Base-by-base conservation (phyloP, 768 basidiomycete genomes). In the Rubroboletus satanas region DNA sequence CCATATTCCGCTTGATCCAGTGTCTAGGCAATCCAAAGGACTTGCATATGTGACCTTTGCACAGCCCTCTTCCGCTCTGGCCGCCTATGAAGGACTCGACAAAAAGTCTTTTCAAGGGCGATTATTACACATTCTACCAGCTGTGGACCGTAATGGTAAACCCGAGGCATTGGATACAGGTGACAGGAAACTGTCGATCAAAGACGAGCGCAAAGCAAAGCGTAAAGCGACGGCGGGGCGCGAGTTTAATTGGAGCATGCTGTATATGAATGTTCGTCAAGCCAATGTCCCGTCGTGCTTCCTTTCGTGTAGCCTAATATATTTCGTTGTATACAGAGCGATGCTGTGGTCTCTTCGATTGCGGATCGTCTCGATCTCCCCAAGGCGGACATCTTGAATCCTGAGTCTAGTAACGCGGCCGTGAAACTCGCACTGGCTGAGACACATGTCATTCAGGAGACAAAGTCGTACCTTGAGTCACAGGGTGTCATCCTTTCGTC, bases 371-470 rank as follows among this genome's bases (percentile, higher is more conserved):
- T 98, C 81, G 87, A 82, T 53, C 81, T 98, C 39, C 73, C 85
- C 28, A 98, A 98, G 73, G 76, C 92, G 2, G 88, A 90, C 31
- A 88, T 99, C 23, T 78, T 98, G 52, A 91, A 92, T 66, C 85
- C 92, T 0, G 89, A 93, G 55, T 83, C 83, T 1, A 82, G 83
- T 33, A 87, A 86, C 58, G 83, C 90, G 1, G 94, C 96, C 2
- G 93, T 98, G 54, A 97, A 95, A 69, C 84, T 98, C 37, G 96
- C 97, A 0, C 77, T 98, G 37, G 96, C 97, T 0, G 97, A 99
- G 71, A 97, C 97, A 17, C 91, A 94, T 62, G 84, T 98, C 70
- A 94, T 99, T 54, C 83, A 90, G 56, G 96, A 98, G 70, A 98
- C 95, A 1, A 97, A 96, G 66, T 72, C 84, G 0, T 97, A 91